Conservation (phyloP, 345 rosid genomes). For the Firmiana major region DNA sequence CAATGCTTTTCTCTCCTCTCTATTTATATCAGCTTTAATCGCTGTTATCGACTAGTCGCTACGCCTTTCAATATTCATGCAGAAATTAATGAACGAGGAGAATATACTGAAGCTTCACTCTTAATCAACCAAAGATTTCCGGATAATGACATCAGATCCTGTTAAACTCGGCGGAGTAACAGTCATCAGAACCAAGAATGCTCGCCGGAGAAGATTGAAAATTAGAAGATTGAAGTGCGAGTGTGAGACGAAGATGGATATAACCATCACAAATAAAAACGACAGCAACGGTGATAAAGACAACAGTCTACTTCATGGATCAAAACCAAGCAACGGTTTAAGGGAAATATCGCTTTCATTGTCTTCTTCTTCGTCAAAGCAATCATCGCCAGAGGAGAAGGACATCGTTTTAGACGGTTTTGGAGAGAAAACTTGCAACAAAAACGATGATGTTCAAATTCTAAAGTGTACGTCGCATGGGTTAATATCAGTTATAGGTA, state of each 20-base stretch:
- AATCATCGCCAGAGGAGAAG: constrained; percentile 12
- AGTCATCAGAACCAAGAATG: constrained; percentile 12
- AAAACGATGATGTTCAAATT: background rate
- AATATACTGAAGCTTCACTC: background rate
- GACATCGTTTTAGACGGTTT: constrained; percentile 23
- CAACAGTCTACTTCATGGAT: background rate
- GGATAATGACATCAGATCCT: constrained; percentile 11
- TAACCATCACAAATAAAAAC: constrained; percentile 1
- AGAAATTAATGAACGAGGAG: background rate
- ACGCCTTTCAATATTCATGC: constrained; percentile 21
- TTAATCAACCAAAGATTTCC: background rate
- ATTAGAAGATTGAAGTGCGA: constrained; percentile 22
- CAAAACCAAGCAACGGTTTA: constrained; percentile 6
- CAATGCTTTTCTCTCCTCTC: constrained; percentile 2
- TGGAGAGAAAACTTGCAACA: background rate
- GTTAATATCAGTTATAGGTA: constrained; percentile 52
- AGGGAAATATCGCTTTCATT: constrained; percentile 29
- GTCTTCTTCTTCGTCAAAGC: constrained; percentile 22
- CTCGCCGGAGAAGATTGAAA: constrained; percentile 30
- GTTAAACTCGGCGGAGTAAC: constrained; percentile 19
- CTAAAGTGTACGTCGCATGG: constrained; percentile 26
- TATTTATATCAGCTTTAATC: background rate
- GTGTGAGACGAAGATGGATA: constrained; percentile 18
- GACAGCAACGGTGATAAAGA: background rate
- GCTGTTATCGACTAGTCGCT: background rate